A percentile compares a stretch with the other conserved stretches of the same genome.
phyloP scores from a whole-genome alignment of 495 filamentous ascomycete genomes.

The Annulohypoxylon maeteangense region DNA sequence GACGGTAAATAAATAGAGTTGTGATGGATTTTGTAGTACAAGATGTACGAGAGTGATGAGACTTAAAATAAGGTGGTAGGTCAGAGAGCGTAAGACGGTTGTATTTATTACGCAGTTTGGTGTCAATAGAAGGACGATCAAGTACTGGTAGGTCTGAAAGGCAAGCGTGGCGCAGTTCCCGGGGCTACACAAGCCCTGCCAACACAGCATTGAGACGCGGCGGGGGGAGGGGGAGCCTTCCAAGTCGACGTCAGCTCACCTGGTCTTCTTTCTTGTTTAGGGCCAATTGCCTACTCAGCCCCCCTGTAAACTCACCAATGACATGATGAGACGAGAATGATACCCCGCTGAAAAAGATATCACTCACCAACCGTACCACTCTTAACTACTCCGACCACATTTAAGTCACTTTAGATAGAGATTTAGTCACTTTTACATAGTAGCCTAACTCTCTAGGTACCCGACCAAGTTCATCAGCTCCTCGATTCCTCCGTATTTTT shows the following conservation, averaged over 20 bases:
- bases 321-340: conserved; percentile 11
- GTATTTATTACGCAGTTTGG: conserved; percentile 41
- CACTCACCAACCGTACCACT: conserved; percentile 28
- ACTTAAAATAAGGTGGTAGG: conserved; percentile 6
- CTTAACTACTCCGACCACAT: background rate
- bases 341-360: conserved; percentile 25
- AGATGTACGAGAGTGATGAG: conserved; percentile 15
- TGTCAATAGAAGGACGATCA: conserved; percentile 13
- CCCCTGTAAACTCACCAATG: conserved; percentile 25
- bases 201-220: conserved; percentile 27
- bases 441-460: conserved; percentile 4
- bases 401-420: background rate
- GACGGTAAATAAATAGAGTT: conserved; percentile 31
- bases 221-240: conserved; percentile 13
- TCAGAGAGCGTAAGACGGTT: conserved; percentile 36
- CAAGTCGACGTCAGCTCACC: conserved; percentile 36
- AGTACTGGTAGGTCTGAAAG: conserved; percentile 11
- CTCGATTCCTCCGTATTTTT: background rate
- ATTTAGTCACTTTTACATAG: background rate
- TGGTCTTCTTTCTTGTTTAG: conserved; percentile 25
- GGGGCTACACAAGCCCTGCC: conserved; percentile 34
- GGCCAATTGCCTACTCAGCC: conserved; percentile 28
- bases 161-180: conserved; percentile 44
- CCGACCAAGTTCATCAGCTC: too few relatives aligned
- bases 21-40: conserved; percentile 5